Evolutionary conservation across 805 yeast genomes (phyloP), one percentile per base, ranked within the genome.

Genomic region (Starmera amethionina): DNA sequence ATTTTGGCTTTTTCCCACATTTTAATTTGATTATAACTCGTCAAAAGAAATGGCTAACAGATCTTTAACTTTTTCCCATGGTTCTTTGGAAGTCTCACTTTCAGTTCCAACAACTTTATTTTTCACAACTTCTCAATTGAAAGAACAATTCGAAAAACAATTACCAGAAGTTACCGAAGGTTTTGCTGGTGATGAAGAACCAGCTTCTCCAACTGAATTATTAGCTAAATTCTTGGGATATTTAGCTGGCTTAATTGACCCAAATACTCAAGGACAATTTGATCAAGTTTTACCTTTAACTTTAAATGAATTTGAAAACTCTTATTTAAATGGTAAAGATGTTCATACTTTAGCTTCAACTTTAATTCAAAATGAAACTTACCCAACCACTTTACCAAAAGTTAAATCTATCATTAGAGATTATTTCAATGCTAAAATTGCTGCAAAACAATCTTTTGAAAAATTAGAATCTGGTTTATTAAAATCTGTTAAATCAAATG

Each of bases 321-420:
- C 85, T 50, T 89, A 78, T 65, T 68, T 88, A 48, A 72, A 71
- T 49, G 83, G 82, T 35, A 67, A 66, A 45, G 97, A 90, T 57
- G 87, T 93, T 51, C 98, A 93, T 62, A 73, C 93, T 6, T 75
- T 89, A 45, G 97, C 96, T 29, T 81, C 93, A 28, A 63, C 66
- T 22, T 70, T 86, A 46, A 69, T 83, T 49, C 50, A 59, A 19
- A 72, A 71, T 41, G 81, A 73, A 40, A 59, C 65, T 16, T 68
- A 63, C 51, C 80, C 84, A 52, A 83, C 95, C 33, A 75, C 90
- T 34, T 59, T 75, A 40, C 67, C 64, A 41, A 89, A 90, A 62
- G 82, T 79, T 46, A 84, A 82, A 52, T 67, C 68, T 32, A 73
- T 93, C 42, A 79, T 93, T 55, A 79, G 80, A 55, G 76, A 85